Conservation (phyloP, 345 rosid genomes). For the Eucalyptus erythrocorys region DNA sequence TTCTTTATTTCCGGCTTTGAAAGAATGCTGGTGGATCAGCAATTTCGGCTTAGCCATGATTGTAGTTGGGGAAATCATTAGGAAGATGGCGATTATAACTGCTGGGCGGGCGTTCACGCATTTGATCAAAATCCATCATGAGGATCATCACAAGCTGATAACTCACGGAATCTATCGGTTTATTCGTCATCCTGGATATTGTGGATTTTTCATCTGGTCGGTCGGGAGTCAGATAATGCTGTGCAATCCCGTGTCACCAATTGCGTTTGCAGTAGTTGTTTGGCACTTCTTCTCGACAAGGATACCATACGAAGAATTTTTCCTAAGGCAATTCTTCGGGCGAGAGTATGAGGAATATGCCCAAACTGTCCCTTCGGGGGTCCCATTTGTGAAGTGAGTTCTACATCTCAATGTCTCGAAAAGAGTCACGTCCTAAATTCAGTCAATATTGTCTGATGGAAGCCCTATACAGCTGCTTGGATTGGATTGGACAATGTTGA, state of each 20-base stretch:
- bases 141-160: constrained; percentile 24
- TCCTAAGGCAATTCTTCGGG: constrained; percentile 2
- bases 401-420: not conserved
- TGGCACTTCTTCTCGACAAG: constrained; percentile 14
- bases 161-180: constrained; percentile 25
- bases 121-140: constrained; percentile 16
- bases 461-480: not conserved
- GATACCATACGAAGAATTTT: constrained; percentile 5
- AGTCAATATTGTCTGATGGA: not conserved
- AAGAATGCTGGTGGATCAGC: constrained; percentile 34
- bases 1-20: constrained; percentile 22
- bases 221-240: constrained; percentile 40
- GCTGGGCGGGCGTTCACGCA: constrained; percentile 35
- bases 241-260: constrained; percentile 25
- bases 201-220: constrained; percentile 35
- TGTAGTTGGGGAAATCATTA: constrained; percentile 20
- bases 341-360: not conserved
- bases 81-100: constrained; percentile 28
- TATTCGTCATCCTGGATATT: constrained; percentile 37
- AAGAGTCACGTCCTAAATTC: not conserved
- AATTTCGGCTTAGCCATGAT: constrained; percentile 23
- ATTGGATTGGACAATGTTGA: not conserved
- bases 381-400: constrained; percentile 1
- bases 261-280: constrained; percentile 18
- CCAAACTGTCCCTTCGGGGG: not conserved